Evolutionary conservation across 768 basidiomycete species (phyloP).

Genomic region (Calocera cornea): DNA sequence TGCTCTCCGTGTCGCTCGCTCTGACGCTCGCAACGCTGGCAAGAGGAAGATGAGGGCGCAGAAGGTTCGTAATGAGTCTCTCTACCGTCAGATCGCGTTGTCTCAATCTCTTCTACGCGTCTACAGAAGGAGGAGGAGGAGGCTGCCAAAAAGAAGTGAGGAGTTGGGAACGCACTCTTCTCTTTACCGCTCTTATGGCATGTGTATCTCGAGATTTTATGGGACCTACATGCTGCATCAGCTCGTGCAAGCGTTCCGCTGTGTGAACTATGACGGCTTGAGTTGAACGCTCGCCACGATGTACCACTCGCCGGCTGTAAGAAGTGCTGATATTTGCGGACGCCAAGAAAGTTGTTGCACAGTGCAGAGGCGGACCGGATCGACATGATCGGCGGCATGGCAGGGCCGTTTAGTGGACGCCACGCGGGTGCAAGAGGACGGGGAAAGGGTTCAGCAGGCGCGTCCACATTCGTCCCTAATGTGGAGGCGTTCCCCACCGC

Average conservation of each 20-base stretch:
- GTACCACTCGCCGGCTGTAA: too few relatives aligned
- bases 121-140: constrained; percentile 80
- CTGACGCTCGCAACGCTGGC: constrained; percentile 74
- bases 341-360: too few relatives aligned
- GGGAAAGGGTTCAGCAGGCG: not conserved
- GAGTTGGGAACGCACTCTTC: not conserved
- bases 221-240: not conserved
- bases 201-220: not conserved
- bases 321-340: too few relatives aligned
- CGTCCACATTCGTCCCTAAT: not conserved
- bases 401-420: too few relatives aligned
- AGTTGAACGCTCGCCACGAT: not conserved
- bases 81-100: not conserved
- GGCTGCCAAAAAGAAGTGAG: constrained; percentile 78
- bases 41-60: constrained; percentile 70
- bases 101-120: constrained; percentile 13
- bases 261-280: not conserved
- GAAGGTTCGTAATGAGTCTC: constrained; percentile 47
- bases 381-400: too few relatives aligned
- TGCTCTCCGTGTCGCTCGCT: constrained; percentile 73
- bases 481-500: not conserved
- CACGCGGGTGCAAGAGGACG: too few relatives aligned
- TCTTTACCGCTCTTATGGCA: not conserved
- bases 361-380: too few relatives aligned
- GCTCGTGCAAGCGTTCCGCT: not conserved